Evolutionary conservation across 495 filamentous ascomycete genomes (phyloP), one percentile per base, ranked within the genome.

Genomic region (Aspergillus ellipticus): DNA sequence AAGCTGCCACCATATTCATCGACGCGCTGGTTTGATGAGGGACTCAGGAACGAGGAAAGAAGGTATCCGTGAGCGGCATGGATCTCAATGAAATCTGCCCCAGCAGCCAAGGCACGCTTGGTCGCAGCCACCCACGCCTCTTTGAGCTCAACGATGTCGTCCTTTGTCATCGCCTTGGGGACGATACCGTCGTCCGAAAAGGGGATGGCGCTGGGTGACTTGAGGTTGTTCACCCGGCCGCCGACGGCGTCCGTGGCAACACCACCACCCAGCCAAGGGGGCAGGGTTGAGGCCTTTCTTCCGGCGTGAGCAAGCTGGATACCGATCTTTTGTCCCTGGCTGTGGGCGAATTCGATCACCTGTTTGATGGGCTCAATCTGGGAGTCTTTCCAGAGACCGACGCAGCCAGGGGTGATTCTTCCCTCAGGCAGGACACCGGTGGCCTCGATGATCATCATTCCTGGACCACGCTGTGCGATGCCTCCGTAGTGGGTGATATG

Each of bases 251-350:
- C 71, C 0, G 73, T 74, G 0, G 86, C 86, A 0, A 75, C 63
- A 29, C 59, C 54, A 0, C 49, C 54, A 16, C 65, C 64, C 4
- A 89, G 55, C 86, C 87, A 90, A 0, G 87, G 87, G 0, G 89
- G 81, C 3, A 88, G 77, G 1, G 81, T 87, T 49, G 74, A 80
- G 0, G 85, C 86, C 62, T 92, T 92, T n/a, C 89, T 74, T 8
- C 50, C 89, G 0, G 87, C 87, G 62, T 93, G 89, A 17, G 72
- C 86, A 5, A 92, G 66, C 71, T 93, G 89, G 53, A 92, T 83
- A 42, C 78, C 88, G 39, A 89, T 82, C 58, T 85, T 85, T 66
- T 86, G 85, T 59, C 75, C 74, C 68, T 92, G 89, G 57, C 77
- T 79, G 68, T 92, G 87, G 1, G 80, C 82, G 58, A 90, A 90